Evolutionary conservation across 2,329 filamentous ascomycete genomes (phyloP).

Genomic region (Chalaropsis thielavioides): DNA sequence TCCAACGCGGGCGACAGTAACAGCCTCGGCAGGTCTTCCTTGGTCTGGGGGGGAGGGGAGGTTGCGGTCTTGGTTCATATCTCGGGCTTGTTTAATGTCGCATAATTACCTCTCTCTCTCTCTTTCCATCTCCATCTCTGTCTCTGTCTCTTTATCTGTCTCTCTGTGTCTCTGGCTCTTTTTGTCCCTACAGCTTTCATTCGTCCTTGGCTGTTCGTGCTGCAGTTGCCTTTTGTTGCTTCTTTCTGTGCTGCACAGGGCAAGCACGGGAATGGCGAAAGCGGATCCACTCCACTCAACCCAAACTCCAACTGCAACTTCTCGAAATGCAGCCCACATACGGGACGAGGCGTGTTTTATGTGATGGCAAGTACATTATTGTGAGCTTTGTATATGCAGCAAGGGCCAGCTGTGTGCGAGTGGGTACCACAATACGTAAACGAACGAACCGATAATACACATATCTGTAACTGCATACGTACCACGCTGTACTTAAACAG

Average conservation of each 20-base stretch:
- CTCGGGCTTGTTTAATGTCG: too few relatives aligned
- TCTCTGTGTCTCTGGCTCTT: too few relatives aligned
- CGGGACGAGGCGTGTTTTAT: not conserved
- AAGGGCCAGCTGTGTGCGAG: not conserved
- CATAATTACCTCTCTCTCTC: too few relatives aligned
- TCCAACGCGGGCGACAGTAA: too few relatives aligned
- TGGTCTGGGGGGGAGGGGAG: too few relatives aligned
- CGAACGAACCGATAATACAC: conserved; percentile 1
- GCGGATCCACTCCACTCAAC: not conserved
- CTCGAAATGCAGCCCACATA: not conserved
- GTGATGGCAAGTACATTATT: not conserved
- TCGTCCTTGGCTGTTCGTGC: not conserved
- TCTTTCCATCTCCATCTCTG: not conserved
- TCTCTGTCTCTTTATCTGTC: not conserved
- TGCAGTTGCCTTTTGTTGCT: not conserved
- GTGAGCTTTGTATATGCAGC: not conserved
- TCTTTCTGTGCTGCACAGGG: not conserved
- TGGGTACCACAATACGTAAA: not conserved
- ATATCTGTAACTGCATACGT: conserved; percentile 5
- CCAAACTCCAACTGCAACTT: not conserved
- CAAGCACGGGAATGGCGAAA: conserved; percentile 2
- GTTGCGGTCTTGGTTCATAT: too few relatives aligned
- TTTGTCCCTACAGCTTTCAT: not conserved
- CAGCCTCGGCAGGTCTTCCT: too few relatives aligned
- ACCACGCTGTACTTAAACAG: not conserved